Conservation (phyloP, 2,329 filamentous ascomycete genomes). For the Capronia epimyces region DNA sequence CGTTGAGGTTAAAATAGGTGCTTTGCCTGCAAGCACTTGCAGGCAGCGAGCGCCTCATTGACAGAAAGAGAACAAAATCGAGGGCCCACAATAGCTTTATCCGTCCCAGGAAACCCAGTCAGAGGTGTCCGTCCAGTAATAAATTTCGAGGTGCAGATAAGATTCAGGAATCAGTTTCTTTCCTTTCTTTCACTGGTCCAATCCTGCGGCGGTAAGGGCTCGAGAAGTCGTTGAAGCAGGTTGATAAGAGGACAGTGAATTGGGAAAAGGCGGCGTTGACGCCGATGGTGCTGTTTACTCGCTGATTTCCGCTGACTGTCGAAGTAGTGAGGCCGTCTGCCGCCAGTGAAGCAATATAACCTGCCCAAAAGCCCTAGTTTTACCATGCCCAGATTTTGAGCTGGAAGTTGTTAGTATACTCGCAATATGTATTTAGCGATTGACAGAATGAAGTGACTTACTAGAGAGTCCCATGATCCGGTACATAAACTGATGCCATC, state of each 20-base stretch:
- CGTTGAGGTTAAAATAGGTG: slow-evolving; percentile 9
- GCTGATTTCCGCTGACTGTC: too few relatives aligned
- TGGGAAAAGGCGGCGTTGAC: background rate
- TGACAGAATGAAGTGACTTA: slow-evolving; percentile 49
- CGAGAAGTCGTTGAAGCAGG: slow-evolving; percentile 1
- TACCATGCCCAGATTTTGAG: slow-evolving; percentile 87
- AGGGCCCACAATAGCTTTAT: background rate
- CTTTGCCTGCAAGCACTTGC: background rate
- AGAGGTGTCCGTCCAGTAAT: background rate
- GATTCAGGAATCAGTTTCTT: background rate
- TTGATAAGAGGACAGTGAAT: background rate
- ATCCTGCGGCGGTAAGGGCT: slow-evolving; percentile 6
- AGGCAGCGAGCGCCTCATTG: background rate
- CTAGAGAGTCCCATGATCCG: slow-evolving; percentile 97
- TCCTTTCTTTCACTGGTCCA: background rate
- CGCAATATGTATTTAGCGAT: background rate
- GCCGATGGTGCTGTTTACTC: slow-evolving; percentile 1
- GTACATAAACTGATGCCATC: slow-evolving; percentile 99
- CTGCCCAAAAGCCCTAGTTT: slow-evolving; percentile 2
- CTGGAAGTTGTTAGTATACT: slow-evolving; percentile 43
- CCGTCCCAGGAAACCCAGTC: background rate
- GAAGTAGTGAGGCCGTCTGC: background rate
- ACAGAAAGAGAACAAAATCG: background rate
- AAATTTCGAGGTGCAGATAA: slow-evolving; percentile 3
- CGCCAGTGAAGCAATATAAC: slow-evolving; percentile 15